Conservation (phyloP, 1,139 yeast species). For the Saccharomyces uvarum region DNA sequence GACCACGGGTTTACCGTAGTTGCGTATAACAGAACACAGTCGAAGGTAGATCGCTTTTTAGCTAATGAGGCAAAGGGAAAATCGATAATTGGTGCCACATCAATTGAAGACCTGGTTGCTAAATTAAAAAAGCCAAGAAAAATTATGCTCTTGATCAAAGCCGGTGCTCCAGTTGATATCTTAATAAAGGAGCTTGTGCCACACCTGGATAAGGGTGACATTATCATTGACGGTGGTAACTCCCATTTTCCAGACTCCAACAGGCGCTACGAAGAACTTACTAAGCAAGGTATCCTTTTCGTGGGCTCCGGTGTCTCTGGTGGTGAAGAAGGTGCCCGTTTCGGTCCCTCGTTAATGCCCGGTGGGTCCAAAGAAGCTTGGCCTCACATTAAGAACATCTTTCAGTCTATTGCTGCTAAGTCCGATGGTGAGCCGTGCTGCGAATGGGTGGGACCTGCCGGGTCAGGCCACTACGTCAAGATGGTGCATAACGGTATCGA, state of each 20-base stretch:
- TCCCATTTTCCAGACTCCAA: constrained; percentile 98
- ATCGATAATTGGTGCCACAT: constrained; percentile 90
- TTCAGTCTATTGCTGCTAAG: constrained; percentile 95
- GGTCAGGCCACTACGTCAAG: constrained; percentile 98
- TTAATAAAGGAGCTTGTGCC: constrained; percentile 86
- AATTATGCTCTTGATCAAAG: constrained; percentile 88
- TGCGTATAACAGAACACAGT: constrained; percentile 94
- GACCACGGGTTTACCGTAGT: constrained; percentile 97
- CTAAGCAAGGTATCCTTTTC: constrained; percentile 77
- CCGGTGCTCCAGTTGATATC: constrained; percentile 90
- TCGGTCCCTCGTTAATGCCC: constrained; percentile 98
- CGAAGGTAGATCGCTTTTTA: constrained; percentile 90
- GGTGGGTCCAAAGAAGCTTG: constrained; percentile 98
- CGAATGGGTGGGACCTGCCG: constrained; percentile 99
- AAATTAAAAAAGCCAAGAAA: constrained; percentile 96
- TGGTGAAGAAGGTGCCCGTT: constrained; percentile 99
- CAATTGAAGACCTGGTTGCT: constrained; percentile 78
- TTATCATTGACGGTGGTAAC: constrained; percentile 99
- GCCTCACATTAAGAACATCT: constrained; percentile 95
- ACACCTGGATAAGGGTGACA: constrained; percentile 90
- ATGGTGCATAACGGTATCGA: constrained; percentile 99
- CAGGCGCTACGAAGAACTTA: constrained; percentile 90
- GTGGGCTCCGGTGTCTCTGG: constrained; percentile 99
- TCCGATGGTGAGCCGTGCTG: constrained; percentile 98
- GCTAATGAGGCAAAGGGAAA: constrained; percentile 95